Conservation (phyloP, 176 grass and related monocot genomes). For the Olyra latifolia region DNA sequence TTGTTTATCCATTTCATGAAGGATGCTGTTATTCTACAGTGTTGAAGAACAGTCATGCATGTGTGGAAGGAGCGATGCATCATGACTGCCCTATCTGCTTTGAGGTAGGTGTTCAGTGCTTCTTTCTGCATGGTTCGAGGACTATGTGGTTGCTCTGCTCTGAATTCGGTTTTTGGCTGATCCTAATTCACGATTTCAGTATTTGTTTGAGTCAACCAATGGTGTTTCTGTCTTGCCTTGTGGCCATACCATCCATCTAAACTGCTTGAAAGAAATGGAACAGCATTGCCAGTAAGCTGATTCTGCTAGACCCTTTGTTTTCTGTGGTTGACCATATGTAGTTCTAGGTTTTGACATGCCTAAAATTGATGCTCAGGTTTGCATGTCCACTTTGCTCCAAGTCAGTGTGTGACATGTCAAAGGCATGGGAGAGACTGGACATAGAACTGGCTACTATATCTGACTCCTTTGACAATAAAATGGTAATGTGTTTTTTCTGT, state of each 20-base stretch:
- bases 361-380: constrained; percentile 46
- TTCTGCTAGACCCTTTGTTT: background rate
- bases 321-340: background rate
- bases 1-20: constrained; percentile 35
- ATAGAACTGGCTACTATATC: constrained; percentile 71
- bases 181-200: constrained; percentile 47
- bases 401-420: constrained; percentile 96
- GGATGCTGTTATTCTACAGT: constrained; percentile 84
- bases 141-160: background rate
- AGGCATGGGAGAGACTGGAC: constrained; percentile 90
- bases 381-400: constrained; percentile 93
- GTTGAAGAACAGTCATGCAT: constrained; percentile 79
- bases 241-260: constrained; percentile 87
- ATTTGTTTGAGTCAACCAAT: constrained; percentile 85
- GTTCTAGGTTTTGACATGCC: constrained; percentile 13
- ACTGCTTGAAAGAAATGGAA: constrained; percentile 93
- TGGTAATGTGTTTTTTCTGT: constrained; percentile 34
- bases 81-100: constrained; percentile 98
- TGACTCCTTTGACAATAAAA: constrained; percentile 61
- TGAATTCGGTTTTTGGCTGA: background rate
- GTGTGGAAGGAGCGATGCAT: constrained; percentile 97
- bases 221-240: constrained; percentile 73
- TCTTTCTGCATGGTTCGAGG: background rate
- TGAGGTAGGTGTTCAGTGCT: constrained; percentile 54
- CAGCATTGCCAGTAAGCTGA: constrained; percentile 76